Base-by-base conservation (phyloP, 2,329 filamentous ascomycete genomes). In the Zymoseptoria crescenta region DNA sequence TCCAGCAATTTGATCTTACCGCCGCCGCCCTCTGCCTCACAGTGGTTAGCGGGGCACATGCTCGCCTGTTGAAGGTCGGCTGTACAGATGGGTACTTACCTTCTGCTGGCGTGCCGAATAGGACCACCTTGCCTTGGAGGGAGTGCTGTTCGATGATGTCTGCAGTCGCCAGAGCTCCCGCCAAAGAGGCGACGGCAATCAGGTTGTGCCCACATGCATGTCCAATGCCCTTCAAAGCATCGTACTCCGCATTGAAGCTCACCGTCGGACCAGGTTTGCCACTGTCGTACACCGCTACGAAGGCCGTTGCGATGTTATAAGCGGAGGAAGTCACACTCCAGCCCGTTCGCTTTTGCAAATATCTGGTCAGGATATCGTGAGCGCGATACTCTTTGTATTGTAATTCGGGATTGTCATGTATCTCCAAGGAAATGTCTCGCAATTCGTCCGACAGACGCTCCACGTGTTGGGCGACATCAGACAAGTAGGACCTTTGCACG, bases 301-400 rank as follows among this genome's bases (percentile, higher is more conserved):
- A 83, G 10, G 81, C 81, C 1, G 81, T 83, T 35, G 74, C 72
- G 61, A 83, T 74, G 8, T 75, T 77, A 62, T 81, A 82, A 0
- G 79, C 80, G 1, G 79, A 80, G 1, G 74, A 74, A 1, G 75
- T 81, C 27, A 84, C 80, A 29, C 75, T 72, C 80, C 81, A 83
- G 8, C 64, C 62, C 54, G 41, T 74, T 55, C 55, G 74, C 74
- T 67, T 70, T 13, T 69, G 69, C 67, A 82, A 72, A 59, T 80
- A 83, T 5, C 72, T 71, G 0, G 79, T 81, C 54, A 84, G 69
- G 3, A 76, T 72, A 13, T 79, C 74, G 63, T 83, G 81, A 0
- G 80, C 79, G 49, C 78, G 77, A 58, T 73, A 72, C 60, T 82
- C 79, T 45, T 80, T 64, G 61, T 75, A 81, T 0, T 74, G 76